phyloP scores from a whole-genome alignment of 73 alveolate species.

The Effrenium voratum region DNA sequence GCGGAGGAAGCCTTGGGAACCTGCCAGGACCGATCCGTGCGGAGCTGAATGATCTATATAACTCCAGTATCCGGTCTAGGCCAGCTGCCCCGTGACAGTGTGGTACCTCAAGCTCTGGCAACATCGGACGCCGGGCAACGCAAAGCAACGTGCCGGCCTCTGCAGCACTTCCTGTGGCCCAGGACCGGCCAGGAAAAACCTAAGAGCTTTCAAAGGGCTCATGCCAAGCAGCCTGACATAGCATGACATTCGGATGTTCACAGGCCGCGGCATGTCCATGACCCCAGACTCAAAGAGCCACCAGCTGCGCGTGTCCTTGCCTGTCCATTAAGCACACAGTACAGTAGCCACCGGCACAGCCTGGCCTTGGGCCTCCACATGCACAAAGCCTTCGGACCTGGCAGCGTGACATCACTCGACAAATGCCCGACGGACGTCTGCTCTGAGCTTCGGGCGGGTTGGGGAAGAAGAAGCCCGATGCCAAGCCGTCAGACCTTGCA shows the following conservation, averaged over 20 bases:
- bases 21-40: neutral
- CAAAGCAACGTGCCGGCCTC: neutral
- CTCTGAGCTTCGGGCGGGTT: slow-evolving; percentile 34
- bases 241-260: too few species aligned
- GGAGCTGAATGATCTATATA: neutral
- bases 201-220: neutral
- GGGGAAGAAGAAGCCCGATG: slow-evolving; percentile 67
- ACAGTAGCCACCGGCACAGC: neutral
- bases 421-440: neutral
- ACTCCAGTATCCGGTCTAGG: neutral
- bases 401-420: neutral
- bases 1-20: slow-evolving; percentile 87
- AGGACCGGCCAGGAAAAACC: slow-evolving; percentile 85
- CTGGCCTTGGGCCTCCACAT: slow-evolving; percentile 16
- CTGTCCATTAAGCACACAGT: neutral
- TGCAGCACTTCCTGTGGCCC: slow-evolving; percentile 72
- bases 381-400: slow-evolving; percentile 42
- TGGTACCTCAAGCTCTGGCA: slow-evolving; percentile 32
- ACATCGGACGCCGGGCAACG: neutral
- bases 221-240: neutral
- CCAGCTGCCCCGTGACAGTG: slow-evolving; percentile 50
- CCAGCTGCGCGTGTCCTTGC: slow-evolving; percentile 50
- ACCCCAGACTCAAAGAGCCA: slow-evolving; percentile 86
- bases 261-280: slow-evolving; percentile 58
- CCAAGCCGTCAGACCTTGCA: slow-evolving; percentile 31